Percentiles rank a stretch among this genome's conserved stretches.
Evolutionary conservation across 768 basidiomycete species (phyloP).

Genomic region (Neoboletus magnificus): DNA sequence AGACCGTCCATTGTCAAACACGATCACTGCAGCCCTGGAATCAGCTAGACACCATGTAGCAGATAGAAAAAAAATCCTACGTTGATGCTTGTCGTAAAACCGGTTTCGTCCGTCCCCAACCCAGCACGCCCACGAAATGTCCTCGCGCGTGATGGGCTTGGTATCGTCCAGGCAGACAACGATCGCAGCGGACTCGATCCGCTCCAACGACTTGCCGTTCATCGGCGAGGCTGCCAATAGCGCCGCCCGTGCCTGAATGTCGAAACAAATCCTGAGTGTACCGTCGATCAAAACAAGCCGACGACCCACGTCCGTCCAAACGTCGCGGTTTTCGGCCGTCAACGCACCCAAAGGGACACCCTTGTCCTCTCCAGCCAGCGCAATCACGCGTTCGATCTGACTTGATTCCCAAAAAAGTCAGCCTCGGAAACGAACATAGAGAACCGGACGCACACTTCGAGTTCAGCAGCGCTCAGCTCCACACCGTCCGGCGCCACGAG

Average conservation of each 20-base stretch:
- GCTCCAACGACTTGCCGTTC: conserved; percentile 67
- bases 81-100: conserved; percentile 96
- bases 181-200: conserved; percentile 89
- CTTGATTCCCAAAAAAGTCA: conserved; percentile 8
- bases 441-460: conserved; percentile 57
- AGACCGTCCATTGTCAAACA: conserved; percentile 92
- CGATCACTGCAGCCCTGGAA: conserved; percentile 58
- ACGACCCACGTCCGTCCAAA: conserved; percentile 84
- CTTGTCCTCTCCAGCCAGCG: conserved; percentile 49
- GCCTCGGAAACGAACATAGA: not conserved
- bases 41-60: conserved; percentile 1
- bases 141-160: conserved; percentile 76
- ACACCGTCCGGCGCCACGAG: conserved; percentile 59
- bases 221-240: conserved; percentile 59
- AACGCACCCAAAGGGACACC: conserved; percentile 69
- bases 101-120: conserved; percentile 87
- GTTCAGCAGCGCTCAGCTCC: conserved; percentile 73
- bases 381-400: conserved; percentile 69
- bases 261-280: too few relatives aligned
- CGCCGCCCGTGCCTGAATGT: conserved; percentile 49
- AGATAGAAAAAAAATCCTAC: conserved; percentile 35
- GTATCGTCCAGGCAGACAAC: conserved; percentile 83
- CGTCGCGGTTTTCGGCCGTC: conserved; percentile 85
- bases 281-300: not conserved
- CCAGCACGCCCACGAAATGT: conserved; percentile 81